Percentiles rank a stretch among this genome's conserved stretches.
phyloP scores from a whole-genome alignment of 148 eudicot genomes.

The Chenopodium quinoa region DNA sequence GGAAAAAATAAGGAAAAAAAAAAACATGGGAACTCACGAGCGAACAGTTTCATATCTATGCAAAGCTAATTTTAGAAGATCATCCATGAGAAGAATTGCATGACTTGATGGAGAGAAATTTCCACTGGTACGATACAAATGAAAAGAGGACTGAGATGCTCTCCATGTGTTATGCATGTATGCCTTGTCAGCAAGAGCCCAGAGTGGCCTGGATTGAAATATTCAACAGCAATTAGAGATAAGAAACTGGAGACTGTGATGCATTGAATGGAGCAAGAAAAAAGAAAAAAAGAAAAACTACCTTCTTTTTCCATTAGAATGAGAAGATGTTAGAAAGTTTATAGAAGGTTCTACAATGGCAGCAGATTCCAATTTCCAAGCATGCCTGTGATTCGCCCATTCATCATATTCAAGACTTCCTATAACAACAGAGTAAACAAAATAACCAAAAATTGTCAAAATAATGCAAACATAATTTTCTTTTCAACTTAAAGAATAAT shows the following conservation, averaged over 20 bases:
- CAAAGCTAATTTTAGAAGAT: conserved; percentile 75
- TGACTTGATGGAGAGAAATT: conserved; percentile 65
- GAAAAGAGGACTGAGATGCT: conserved; percentile 89
- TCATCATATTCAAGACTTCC: conserved; percentile 94
- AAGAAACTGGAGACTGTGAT: neutral
- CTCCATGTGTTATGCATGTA: conserved; percentile 96
- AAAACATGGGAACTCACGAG: conserved; percentile 52
- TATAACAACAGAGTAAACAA: conserved; percentile 33
- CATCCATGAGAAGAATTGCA: conserved; percentile 64
- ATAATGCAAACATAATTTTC: neutral
- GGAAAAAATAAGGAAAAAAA: conserved; percentile 1
- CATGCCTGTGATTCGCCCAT: conserved; percentile 94
- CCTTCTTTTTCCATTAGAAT: conserved; percentile 85
- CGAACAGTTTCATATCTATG: conserved; percentile 97
- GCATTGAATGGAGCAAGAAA: conserved; percentile 11
- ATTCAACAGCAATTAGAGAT: neutral
- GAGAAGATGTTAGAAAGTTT: conserved; percentile 72
- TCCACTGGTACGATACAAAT: conserved; percentile 69
- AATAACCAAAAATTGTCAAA: conserved; percentile 1
- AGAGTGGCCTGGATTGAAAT: conserved; percentile 64
- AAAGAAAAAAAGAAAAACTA: neutral
- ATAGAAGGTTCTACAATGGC: conserved; percentile 85
- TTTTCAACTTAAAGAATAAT: neutral
- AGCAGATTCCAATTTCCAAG: conserved; percentile 95
- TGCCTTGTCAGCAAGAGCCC: conserved; percentile 94